Evolutionary conservation across 805 yeast species (phyloP).

Genomic region (Clavispora carvajalis): DNA sequence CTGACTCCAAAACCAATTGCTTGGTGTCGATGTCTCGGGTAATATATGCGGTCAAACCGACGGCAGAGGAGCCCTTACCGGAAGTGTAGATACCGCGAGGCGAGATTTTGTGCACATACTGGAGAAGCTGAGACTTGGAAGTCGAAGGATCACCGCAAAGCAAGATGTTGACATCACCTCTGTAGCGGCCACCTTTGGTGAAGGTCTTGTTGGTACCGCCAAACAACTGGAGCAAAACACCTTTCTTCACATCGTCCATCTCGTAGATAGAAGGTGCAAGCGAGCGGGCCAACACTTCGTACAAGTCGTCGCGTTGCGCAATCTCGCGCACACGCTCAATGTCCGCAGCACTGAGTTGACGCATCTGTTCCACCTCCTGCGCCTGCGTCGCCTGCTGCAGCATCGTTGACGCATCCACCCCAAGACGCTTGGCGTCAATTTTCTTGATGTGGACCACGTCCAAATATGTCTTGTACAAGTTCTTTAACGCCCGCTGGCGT

Average conservation of each 20-base stretch:
- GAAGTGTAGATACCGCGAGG: constrained; percentile 98
- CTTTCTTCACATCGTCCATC: constrained; percentile 95
- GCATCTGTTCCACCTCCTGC: constrained; percentile 70
- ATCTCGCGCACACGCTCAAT: constrained; percentile 55
- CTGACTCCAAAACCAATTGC: constrained; percentile 89
- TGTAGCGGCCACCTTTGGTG: constrained; percentile 83
- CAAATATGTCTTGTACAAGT: constrained; percentile 83
- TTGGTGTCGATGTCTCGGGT: constrained; percentile 92
- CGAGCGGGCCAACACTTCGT: constrained; percentile 81
- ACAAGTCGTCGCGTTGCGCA: constrained; percentile 69
- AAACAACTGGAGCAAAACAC: constrained; percentile 83
- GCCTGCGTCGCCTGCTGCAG: constrained; percentile 56
- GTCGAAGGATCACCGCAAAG: constrained; percentile 99
- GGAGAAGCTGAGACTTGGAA: constrained; percentile 88
- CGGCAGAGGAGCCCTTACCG: constrained; percentile 98
- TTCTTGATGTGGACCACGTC: constrained; percentile 93
- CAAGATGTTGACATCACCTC: constrained; percentile 91
- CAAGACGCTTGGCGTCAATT: constrained; percentile 74
- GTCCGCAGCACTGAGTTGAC: constrained; percentile 66
- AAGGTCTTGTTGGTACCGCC: constrained; percentile 93
- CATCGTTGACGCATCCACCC: constrained; percentile 69
- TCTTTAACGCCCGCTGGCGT: constrained; percentile 75
- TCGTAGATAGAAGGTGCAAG: constrained; percentile 97
- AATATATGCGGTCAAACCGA: constrained; percentile 95
- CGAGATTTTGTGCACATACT: constrained; percentile 94